phyloP scores from a whole-genome alignment of 129 eudicot species.

The Gnaphalium uliginosum region DNA sequence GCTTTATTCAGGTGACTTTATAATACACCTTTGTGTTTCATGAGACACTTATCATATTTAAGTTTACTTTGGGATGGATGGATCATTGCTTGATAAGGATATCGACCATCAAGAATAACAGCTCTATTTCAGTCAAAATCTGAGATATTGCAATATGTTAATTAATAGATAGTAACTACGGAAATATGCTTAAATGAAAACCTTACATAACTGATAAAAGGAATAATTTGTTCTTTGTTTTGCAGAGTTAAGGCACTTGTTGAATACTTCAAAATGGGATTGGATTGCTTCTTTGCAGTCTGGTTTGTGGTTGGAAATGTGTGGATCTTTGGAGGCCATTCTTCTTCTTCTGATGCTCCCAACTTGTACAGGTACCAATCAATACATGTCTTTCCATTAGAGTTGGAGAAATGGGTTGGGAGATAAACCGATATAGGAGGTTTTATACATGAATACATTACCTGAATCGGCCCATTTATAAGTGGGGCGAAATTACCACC shows the following conservation, averaged over 20 bases:
- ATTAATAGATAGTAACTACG: background rate
- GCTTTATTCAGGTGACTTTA: slow-evolving; percentile 8
- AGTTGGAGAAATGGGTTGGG: background rate
- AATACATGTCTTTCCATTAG: background rate
- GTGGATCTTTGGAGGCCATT: slow-evolving; percentile 96
- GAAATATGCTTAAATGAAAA: slow-evolving; percentile 21
- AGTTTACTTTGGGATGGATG: background rate
- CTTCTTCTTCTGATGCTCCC: slow-evolving; percentile 84
- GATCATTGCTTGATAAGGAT: background rate
- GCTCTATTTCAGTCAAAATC: background rate
- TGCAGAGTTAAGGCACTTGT: slow-evolving; percentile 66
- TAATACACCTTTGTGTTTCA: background rate
- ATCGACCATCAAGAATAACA: background rate
- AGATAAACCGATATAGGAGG: background rate
- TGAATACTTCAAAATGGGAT: slow-evolving; percentile 87
- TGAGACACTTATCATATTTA: background rate
- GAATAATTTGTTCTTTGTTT: background rate
- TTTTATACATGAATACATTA: background rate
- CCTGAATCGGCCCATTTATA: background rate
- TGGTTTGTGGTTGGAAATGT: slow-evolving; percentile 99
- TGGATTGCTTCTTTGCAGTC: slow-evolving; percentile 98
- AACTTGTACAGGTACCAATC: slow-evolving; percentile 75
- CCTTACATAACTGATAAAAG: background rate
- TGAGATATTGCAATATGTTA: background rate
- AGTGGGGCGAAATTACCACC: slow-evolving; percentile 16